Conservation (phyloP, 1,139 yeast species). For the Eremothecium cymbalariae region DNA sequence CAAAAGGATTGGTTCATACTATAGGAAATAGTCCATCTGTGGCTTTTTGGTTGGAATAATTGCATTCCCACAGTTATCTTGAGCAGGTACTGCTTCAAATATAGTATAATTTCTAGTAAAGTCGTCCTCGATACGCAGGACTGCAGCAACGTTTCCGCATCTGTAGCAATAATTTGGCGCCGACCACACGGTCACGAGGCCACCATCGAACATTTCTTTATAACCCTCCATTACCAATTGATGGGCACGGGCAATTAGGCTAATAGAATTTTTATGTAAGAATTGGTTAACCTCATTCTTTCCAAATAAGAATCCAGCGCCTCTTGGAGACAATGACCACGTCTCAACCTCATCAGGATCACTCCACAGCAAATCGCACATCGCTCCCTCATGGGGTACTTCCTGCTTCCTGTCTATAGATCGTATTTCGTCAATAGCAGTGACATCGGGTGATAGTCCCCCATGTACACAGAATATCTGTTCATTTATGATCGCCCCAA, state of each 20-base stretch:
- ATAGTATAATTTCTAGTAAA: conserved; percentile 67
- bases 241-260: conserved; percentile 92
- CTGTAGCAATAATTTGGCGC: conserved; percentile 95
- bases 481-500: conserved; percentile 76
- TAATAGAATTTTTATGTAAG: conserved; percentile 68
- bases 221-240: conserved; percentile 98
- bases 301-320: conserved; percentile 95
- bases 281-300: conserved; percentile 79
- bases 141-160: conserved; percentile 93
- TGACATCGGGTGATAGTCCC: conserved; percentile 90
- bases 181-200: conserved; percentile 84
- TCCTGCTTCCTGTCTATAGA: conserved; percentile 85
- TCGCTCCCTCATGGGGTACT: conserved; percentile 98
- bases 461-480: conserved; percentile 92
- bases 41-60: conserved; percentile 32
- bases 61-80: conserved; percentile 31
- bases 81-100: conserved; percentile 65
- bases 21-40: conserved; percentile 32
- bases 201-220: conserved; percentile 78
- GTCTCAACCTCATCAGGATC: conserved; percentile 95
- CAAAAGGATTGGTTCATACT: too few species aligned
- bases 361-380: conserved; percentile 96
- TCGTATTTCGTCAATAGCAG: conserved; percentile 80
- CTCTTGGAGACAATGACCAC: conserved; percentile 97
- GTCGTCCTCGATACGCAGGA: conserved; percentile 66